These are phyloP conservation scores for Acacia melanoxylon DNA, from an alignment of 306 rosid species.

Conservation along the genomic window DNA sequence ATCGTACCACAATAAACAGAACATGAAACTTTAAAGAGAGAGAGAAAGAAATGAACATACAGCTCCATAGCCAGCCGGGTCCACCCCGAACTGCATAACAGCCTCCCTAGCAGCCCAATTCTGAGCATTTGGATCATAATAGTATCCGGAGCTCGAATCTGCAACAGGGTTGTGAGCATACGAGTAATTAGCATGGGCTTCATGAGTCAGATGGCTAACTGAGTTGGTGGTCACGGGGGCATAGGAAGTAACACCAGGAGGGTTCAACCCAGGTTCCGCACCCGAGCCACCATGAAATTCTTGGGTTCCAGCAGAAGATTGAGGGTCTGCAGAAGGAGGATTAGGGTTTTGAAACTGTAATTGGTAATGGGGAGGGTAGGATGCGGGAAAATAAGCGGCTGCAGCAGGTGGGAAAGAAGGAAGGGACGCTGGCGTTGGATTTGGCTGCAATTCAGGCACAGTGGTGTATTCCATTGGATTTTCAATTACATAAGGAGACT, in stretches of 20 bases:
- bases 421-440: background rate
- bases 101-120: conserved; percentile 41
- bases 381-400: background rate
- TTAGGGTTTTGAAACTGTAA: conserved; percentile 39
- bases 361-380: conserved; percentile 19
- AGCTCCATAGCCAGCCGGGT: conserved; percentile 26
- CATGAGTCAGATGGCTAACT: conserved; percentile 9
- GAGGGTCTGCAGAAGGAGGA: conserved; percentile 8
- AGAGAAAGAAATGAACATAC: conserved; percentile 15
- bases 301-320: conserved; percentile 4
- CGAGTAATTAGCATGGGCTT: conserved; percentile 18
- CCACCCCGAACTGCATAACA: conserved; percentile 36
- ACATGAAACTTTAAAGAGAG: background rate
- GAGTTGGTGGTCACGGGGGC: background rate
- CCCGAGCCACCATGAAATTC: background rate
- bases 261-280: conserved; percentile 26
- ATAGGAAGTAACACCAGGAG: conserved; percentile 38
- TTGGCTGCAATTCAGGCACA: conserved; percentile 26
- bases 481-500: background rate
- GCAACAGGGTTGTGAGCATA: conserved; percentile 24
- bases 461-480: conserved; percentile 29
- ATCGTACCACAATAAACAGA: background rate
- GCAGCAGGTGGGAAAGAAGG: background rate
- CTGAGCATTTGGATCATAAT: conserved; percentile 26
- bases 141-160: conserved; percentile 31